Evolutionary conservation across 345 rosid genomes (phyloP).

Genomic region (Salix caprea): DNA sequence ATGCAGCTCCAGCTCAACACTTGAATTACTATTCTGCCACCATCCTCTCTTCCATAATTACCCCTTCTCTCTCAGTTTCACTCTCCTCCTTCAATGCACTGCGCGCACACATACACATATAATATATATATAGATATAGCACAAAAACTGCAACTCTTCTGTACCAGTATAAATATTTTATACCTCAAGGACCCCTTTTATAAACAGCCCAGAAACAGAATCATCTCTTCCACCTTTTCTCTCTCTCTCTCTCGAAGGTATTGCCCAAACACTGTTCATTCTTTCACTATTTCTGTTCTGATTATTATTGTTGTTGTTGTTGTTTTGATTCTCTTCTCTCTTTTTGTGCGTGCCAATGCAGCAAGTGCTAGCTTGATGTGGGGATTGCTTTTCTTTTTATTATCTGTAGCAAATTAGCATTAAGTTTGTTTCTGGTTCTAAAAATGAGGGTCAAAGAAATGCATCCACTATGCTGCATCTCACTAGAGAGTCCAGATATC

Average conservation of each 20-base stretch:
- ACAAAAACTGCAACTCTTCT: background rate
- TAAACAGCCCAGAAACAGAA: background rate
- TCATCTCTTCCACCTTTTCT: background rate
- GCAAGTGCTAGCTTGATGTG: background rate
- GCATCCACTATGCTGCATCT: constrained; percentile 91
- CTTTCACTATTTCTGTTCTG: background rate
- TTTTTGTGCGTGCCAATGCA: background rate
- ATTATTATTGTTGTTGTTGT: background rate
- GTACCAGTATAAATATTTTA: background rate
- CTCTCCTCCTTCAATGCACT: constrained; percentile 7
- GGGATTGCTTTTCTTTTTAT: background rate
- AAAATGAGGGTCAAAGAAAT: constrained; percentile 88
- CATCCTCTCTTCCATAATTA: constrained; percentile 9
- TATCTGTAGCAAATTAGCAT: background rate
- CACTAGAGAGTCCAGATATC: constrained; percentile 63
- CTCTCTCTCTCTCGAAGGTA: background rate
- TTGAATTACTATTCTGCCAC: constrained; percentile 35
- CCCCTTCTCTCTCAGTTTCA: background rate
- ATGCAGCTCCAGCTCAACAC: background rate
- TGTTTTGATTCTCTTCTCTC: background rate
- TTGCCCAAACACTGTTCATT: background rate
- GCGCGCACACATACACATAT: background rate
- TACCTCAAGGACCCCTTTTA: background rate
- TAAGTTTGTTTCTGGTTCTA: background rate
- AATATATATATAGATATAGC: background rate